Conservation (phyloP, 768 basidiomycete genomes). For the Clavulina sp. region DNA sequence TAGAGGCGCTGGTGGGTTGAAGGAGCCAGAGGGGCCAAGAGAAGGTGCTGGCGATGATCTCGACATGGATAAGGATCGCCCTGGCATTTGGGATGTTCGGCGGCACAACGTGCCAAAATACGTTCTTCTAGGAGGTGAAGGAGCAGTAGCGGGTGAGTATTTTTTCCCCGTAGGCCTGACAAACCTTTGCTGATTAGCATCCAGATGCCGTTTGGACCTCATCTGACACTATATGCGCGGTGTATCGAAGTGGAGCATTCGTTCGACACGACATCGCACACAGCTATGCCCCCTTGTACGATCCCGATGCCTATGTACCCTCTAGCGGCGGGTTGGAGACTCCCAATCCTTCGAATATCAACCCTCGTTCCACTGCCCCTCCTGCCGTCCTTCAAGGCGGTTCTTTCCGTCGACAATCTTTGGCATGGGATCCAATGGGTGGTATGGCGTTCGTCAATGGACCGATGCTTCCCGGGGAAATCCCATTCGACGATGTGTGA, state of each 20-base stretch:
- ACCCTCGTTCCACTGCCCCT: too few species aligned
- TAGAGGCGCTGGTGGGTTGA: conserved; percentile 4
- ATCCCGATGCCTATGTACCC: too few species aligned
- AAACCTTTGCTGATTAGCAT: not conserved
- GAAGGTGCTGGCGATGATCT: not conserved
- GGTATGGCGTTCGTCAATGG: conserved; percentile 51
- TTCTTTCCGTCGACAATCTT: conserved; percentile 40
- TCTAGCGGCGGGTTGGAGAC: too few species aligned
- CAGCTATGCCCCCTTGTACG: conserved; percentile 46
- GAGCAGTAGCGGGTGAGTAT: conserved; percentile 51
- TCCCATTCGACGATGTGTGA: conserved; percentile 70
- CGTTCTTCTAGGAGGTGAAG: conserved; percentile 50
- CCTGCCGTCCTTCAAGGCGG: too few species aligned
- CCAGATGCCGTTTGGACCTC: conserved; percentile 53
- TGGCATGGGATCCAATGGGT: conserved; percentile 49
- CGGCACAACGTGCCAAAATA: conserved; percentile 72
- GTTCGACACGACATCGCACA: conserved; percentile 61
- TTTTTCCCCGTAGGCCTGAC: not conserved
- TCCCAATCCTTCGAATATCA: too few species aligned
- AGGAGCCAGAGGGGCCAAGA: conserved; percentile 2
- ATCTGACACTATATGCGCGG: conserved; percentile 53
- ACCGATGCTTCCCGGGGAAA: conserved; percentile 33
- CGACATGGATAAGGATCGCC: conserved; percentile 29
- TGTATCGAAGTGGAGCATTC: conserved; percentile 60
- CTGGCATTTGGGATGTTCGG: conserved; percentile 80